Evolutionary conservation across 345 rosid genomes (phyloP), one percentile per base, ranked within the genome.

Genomic region (Combretum micranthum): DNA sequence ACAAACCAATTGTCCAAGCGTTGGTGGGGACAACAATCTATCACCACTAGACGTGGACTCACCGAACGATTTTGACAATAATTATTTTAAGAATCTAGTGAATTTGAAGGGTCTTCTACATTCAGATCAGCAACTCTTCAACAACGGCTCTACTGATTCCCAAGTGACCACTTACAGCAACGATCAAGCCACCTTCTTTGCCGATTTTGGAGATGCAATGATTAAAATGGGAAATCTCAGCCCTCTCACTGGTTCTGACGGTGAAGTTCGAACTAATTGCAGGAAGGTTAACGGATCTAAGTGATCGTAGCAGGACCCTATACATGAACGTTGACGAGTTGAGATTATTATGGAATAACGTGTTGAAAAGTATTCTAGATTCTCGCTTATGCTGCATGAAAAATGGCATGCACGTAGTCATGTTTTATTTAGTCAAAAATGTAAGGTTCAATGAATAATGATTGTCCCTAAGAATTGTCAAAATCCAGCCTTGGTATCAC

Each of bases 121-220:
- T 52, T 87, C 91, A 3, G 92, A 87, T 47, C 95, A 87, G 55
- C 67, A 75, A 57, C 81, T 87, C 52, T 82, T 75, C 18, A 75
- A 42, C 21, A 71, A 78, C 1, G 82, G 82, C 1, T 68, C 88
- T 12, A 80, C 83, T 2, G 72, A 76, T 17, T n/a, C 77, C 42
- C 77, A 68, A 59, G 88, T 84, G 7, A 19, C 53, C 6, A n/a
- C 21, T 13, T 50, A 50, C 53, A 50, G 53, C 53, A 50, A 20
- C 10, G 25, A 10, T 19, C 20, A 13, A 0, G 11, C 8, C 6
- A 20, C 25, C 20, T 50, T 50, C 26, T 20, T 19, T 7, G 21
- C 32, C 1, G 53, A 50, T 50, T 50, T 50, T 19, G 53, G 16
- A 15, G 18, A 13, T 15, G 53, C 53, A 5, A 50, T 50, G 53